Conservation (phyloP, 2,329 filamentous ascomycete genomes). For the Pestalotiopsis sp. region DNA sequence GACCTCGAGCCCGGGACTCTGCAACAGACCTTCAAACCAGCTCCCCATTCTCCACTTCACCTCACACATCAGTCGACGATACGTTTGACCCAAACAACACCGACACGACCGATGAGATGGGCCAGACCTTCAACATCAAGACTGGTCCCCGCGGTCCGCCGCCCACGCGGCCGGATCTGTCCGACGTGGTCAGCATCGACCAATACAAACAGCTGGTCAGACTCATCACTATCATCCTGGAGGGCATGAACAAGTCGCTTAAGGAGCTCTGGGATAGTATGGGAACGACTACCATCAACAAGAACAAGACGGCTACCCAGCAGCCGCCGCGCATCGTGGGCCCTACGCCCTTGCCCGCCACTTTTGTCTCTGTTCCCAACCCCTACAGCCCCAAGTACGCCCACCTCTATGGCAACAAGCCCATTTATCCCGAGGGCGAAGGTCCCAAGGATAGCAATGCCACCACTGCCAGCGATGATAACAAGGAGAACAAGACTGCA, state of each 20-base stretch:
- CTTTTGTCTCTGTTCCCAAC: slow-evolving; percentile 33
- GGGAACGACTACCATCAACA: slow-evolving; percentile 11
- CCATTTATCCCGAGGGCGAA: slow-evolving; percentile 17
- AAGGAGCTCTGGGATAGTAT: slow-evolving; percentile 55
- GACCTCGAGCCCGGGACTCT: neutral
- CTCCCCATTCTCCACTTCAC: neutral
- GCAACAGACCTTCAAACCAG: neutral
- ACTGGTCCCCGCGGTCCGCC: slow-evolving; percentile 15
- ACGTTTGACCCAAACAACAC: neutral
- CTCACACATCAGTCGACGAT: neutral
- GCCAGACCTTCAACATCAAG: slow-evolving; percentile 1
- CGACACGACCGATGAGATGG: neutral
- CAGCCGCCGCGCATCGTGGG: slow-evolving; percentile 25
- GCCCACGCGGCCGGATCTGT: slow-evolving; percentile 53
- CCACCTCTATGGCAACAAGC: slow-evolving; percentile 28
- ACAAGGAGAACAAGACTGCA: neutral
- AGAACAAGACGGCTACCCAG: slow-evolving; percentile 32
- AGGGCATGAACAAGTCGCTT: slow-evolving; percentile 58
- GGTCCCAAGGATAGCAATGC: slow-evolving; percentile 26
- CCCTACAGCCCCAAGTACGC: slow-evolving; percentile 34
- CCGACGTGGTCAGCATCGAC: slow-evolving; percentile 46
- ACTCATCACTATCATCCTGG: slow-evolving; percentile 55
- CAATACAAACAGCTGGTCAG: slow-evolving; percentile 57
- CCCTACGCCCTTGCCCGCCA: slow-evolving; percentile 30
- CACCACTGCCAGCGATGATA: neutral